These are phyloP conservation scores for Sergeia podlipaevii DNA, from an alignment of 208 protist species.

Conservation along the genomic window DNA sequence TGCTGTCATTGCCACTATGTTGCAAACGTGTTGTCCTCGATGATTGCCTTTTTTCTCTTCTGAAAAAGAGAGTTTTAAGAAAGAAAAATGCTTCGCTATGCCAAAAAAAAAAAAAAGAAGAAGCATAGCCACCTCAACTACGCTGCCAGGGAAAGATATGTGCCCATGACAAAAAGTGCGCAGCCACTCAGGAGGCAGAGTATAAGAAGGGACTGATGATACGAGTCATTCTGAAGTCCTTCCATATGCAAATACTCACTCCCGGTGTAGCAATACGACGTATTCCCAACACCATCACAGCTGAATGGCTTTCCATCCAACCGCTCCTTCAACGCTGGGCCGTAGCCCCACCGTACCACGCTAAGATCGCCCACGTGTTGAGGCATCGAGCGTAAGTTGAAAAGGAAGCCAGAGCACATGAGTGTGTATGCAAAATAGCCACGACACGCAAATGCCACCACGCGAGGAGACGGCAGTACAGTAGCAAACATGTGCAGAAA, in stretches of 20 bases:
- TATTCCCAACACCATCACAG: slow-evolving; percentile 54
- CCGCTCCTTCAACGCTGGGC: slow-evolving; percentile 41
- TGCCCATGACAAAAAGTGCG: neutral
- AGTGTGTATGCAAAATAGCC: slow-evolving; percentile 40
- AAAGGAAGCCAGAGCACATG: slow-evolving; percentile 57
- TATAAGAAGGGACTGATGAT: no score
- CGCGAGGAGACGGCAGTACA: slow-evolving; percentile 21
- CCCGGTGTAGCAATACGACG: slow-evolving; percentile 64
- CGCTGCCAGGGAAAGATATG: neutral
- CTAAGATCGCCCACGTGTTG: slow-evolving; percentile 24
- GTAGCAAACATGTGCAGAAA: slow-evolving; percentile 30
- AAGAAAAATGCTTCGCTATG: slow-evolving; percentile 7
- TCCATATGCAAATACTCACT: slow-evolving; percentile 43
- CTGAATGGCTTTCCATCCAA: slow-evolving; percentile 31
- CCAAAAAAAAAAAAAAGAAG: slow-evolving; percentile 16
- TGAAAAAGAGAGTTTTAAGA: neutral
- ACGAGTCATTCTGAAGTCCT: slow-evolving; percentile 42
- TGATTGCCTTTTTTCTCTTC: no score
- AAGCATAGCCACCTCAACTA: slow-evolving; percentile 5
- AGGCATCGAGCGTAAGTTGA: slow-evolving; percentile 52
- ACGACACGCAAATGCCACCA: slow-evolving; percentile 17
- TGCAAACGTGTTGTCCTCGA: no score
- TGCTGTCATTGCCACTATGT: no score
- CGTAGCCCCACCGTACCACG: slow-evolving; percentile 59
- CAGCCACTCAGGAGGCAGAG: neutral